Evolutionary conservation across 805 yeast genomes (phyloP).

Genomic region (Debaryomyces tyrocola): DNA sequence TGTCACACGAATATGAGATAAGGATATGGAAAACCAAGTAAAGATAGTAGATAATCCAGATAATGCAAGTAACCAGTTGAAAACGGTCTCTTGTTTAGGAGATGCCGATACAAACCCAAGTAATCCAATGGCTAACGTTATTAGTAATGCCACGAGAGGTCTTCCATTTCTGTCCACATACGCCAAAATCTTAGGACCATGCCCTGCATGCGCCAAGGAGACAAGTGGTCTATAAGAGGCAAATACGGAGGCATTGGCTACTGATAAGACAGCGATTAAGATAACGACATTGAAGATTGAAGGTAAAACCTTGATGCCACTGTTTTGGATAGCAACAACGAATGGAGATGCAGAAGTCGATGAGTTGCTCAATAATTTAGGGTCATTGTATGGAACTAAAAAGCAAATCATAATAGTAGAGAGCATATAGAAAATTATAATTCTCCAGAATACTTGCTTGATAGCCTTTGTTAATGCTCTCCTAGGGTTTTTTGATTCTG

Average conservation of each 20-base stretch:
- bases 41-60: slow-evolving; percentile 43
- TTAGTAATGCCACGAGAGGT: slow-evolving; percentile 38
- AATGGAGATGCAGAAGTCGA: slow-evolving; percentile 65
- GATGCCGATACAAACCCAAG: slow-evolving; percentile 39
- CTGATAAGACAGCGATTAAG: slow-evolving; percentile 69
- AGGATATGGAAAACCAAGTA: slow-evolving; percentile 41
- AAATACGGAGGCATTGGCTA: slow-evolving; percentile 73
- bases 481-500: slow-evolving; percentile 40
- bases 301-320: slow-evolving; percentile 65
- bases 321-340: slow-evolving; percentile 65
- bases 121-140: slow-evolving; percentile 36
- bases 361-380: slow-evolving; percentile 47
- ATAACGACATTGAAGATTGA: slow-evolving; percentile 74
- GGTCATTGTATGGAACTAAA: slow-evolving; percentile 52
- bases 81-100: slow-evolving; percentile 29
- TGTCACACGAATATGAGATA: slow-evolving; percentile 43
- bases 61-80: slow-evolving; percentile 42
- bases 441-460: slow-evolving; percentile 45
- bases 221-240: slow-evolving; percentile 72
- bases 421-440: slow-evolving; percentile 38
- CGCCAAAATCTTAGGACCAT: slow-evolving; percentile 52
- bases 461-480: slow-evolving; percentile 41
- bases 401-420: slow-evolving; percentile 35
- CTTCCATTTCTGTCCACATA: slow-evolving; percentile 44
- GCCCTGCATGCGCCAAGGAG: slow-evolving; percentile 70